phyloP scores from a whole-genome alignment of 495 filamentous ascomycete species.

The Venustampulla echinocandica region DNA sequence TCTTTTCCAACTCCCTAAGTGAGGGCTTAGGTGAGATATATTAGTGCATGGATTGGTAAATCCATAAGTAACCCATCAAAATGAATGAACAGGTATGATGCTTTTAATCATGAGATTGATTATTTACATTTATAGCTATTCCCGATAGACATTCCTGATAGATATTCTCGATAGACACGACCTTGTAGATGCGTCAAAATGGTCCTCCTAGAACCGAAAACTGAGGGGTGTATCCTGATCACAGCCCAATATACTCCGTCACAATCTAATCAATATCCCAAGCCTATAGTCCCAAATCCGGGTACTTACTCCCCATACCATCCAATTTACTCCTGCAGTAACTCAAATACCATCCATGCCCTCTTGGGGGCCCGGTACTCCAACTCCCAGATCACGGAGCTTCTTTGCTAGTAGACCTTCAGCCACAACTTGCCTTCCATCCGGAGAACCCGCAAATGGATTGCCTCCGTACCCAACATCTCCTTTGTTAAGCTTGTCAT shows the following conservation, averaged over 20 bases:
- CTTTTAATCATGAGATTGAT: too few relatives aligned
- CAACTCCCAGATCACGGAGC: conserved; percentile 39
- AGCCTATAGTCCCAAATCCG: conserved; percentile 4
- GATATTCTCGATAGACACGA: too few relatives aligned
- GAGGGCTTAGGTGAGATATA: too few relatives aligned
- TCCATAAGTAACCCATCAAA: too few relatives aligned
- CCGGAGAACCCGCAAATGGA: conserved; percentile 32
- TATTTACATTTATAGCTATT: too few relatives aligned
- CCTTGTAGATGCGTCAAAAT: too few relatives aligned
- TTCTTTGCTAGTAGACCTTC: conserved; percentile 49
- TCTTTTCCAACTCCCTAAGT: too few relatives aligned
- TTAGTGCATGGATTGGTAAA: too few relatives aligned
- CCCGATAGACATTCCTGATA: too few relatives aligned
- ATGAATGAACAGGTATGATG: too few relatives aligned
- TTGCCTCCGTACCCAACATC: conserved; percentile 61
- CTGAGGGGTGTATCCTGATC: too few relatives aligned
- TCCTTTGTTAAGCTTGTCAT: conserved; percentile 60
- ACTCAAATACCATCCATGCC: conserved; percentile 13
- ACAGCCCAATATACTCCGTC: not conserved
- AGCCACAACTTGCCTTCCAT: conserved; percentile 32
- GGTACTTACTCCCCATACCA: conserved; percentile 22
- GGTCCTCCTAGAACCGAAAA: too few relatives aligned
- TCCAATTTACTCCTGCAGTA: conserved; percentile 17
- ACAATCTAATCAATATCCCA: conserved; percentile 5
- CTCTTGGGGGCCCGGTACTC: conserved; percentile 10